Base-by-base conservation (phyloP, 2,329 filamentous ascomycete species). In the Gaeumannomyces sp. region DNA sequence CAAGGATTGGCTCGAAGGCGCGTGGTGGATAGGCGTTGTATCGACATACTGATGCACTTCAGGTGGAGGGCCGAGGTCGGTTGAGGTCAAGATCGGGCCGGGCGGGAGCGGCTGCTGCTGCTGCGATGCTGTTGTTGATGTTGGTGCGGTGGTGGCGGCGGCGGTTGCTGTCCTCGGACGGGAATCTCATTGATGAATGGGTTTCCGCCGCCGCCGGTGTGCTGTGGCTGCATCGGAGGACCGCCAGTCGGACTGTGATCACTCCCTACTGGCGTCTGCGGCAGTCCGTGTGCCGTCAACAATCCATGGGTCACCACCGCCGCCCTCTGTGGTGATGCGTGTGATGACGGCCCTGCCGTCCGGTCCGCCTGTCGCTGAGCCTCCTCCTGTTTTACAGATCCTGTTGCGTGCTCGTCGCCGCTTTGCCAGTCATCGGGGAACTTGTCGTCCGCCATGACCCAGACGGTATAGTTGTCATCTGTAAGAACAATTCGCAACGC, bases 391-490 rank as follows among this genome's bases (percentile, higher is more conserved):
- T 79, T 76, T 61, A 74, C 72, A 2, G 75, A 71, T 13, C 71
- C 74, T 13, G 76, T 76, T 16, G 38, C 27, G 25, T 78, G 75
- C 7, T 85, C 83, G 28, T 78, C 79, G 27, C 84, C 81, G 1
- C 80, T 82, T 19, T 75, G 70, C 62, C 79, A 81, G 33, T 76
- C 78, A 60, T 83, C 80, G 4, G 77, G 76, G 8, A 80, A 72
- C 67, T 83, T 82, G 67, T 85, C 82, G 64, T 84, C 81, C 2
- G 80, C 77, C 76, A 81, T 82, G 59, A 86, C 80, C 62, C 78
- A 80, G 25, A 85, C 76, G 57, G 78, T 76, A 11, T 78, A 79
- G 4, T 75, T 76, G 60, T 72, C 80, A 70, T 85, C 83, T 85
- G 62, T 1, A 25, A 59, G 45, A 53, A 53, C 22, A n/a, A 25